phyloP scores from a whole-genome alignment of 192 early-diverging fungal species.

The Podila epicladia region DNA sequence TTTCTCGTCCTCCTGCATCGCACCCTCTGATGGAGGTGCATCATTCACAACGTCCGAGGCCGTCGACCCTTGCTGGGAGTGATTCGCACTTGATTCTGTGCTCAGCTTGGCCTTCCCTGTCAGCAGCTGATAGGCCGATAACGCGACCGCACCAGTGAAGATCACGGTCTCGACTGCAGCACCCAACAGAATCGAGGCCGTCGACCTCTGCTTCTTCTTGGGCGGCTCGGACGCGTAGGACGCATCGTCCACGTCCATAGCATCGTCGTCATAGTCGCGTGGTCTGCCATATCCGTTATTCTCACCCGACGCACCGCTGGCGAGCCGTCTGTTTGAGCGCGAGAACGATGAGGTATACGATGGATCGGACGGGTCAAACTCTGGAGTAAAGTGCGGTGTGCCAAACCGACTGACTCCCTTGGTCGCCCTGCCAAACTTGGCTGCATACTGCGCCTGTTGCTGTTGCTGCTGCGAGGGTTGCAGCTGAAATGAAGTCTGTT shows the following conservation, averaged over 20 bases:
- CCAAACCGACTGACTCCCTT: slow-evolving; percentile 37
- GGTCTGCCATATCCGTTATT: slow-evolving; percentile 26
- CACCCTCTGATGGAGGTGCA: neutral
- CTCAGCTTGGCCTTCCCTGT: slow-evolving; percentile 28
- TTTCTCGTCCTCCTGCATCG: slow-evolving; percentile 34
- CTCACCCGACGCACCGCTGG: neutral
- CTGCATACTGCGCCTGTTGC: slow-evolving; percentile 3
- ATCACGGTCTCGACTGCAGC: slow-evolving; percentile 51
- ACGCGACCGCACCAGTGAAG: slow-evolving; percentile 50
- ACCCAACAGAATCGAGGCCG: slow-evolving; percentile 35
- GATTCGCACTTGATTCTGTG: neutral
- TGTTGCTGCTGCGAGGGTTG: slow-evolving; percentile 2
- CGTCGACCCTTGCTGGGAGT: slow-evolving; percentile 16
- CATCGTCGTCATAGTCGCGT: slow-evolving; percentile 12
- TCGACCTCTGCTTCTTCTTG: slow-evolving; percentile 35
- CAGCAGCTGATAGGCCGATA: slow-evolving; percentile 44
- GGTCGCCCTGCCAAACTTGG: slow-evolving; percentile 27
- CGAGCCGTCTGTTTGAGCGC: neutral
- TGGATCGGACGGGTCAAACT: slow-evolving; percentile 19
- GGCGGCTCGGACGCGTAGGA: slow-evolving; percentile 30
- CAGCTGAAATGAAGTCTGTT: slow-evolving; percentile 9
- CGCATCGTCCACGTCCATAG: neutral
- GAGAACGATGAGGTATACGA: neutral
- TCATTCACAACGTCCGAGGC: slow-evolving; percentile 1
- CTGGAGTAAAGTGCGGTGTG: slow-evolving; percentile 22